Evolutionary conservation across 2,329 filamentous ascomycete species (phyloP).

Genomic region (Ustulina deusta): DNA sequence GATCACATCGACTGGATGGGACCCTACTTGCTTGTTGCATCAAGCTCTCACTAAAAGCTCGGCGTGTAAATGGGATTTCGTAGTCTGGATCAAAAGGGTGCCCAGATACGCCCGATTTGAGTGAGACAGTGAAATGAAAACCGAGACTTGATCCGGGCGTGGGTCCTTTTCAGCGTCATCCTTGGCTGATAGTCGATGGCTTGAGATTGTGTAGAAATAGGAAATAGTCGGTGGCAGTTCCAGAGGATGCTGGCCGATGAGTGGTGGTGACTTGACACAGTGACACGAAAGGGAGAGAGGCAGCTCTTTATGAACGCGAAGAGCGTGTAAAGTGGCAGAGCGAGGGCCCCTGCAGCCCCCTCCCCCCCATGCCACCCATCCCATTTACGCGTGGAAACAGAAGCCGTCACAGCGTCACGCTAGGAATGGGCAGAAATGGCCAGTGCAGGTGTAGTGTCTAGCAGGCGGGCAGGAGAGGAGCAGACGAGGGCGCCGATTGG

Average conservation of each 20-base stretch:
- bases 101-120: constrained; percentile 11
- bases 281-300: constrained; percentile 33
- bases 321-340: constrained; percentile 24
- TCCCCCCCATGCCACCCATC: not conserved
- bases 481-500: constrained; percentile 21
- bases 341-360: constrained; percentile 38
- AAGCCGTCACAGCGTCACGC: constrained; percentile 31
- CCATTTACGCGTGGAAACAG: constrained; percentile 49
- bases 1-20: constrained; percentile 20
- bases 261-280: not conserved
- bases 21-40: constrained; percentile 6
- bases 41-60: constrained; percentile 34
- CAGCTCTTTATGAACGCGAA: constrained; percentile 49
- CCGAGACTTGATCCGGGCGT: constrained; percentile 14
- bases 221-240: constrained; percentile 18
- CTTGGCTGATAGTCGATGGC: constrained; percentile 19
- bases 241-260: not conserved
- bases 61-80: constrained; percentile 12
- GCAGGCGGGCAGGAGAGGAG: not conserved
- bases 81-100: constrained; percentile 8
- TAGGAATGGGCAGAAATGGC: not conserved
- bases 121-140: constrained; percentile 30
- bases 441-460: not conserved
- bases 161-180: constrained; percentile 17
- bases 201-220: constrained; percentile 11